Conservation (phyloP, 225 moss, liverwort and hornwort species). For the Rhytidiadelphus loreus region DNA sequence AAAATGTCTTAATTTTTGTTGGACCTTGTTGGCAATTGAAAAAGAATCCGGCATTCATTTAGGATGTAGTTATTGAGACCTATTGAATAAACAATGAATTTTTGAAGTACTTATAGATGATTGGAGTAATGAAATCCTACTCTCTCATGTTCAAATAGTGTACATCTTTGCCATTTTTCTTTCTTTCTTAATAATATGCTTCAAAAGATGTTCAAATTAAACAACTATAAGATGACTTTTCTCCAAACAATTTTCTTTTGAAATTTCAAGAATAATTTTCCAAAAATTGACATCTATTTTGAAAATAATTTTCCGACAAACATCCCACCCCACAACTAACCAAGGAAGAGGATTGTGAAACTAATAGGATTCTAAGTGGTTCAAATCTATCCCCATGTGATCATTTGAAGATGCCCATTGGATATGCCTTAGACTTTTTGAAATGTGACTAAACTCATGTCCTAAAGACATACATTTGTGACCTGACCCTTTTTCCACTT, state of each 20-base stretch:
- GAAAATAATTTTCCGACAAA: accelerated
- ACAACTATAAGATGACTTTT: not conserved
- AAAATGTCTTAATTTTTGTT: not conserved
- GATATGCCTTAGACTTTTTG: too few species aligned
- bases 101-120: too few species aligned
- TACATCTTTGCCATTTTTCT: not conserved
- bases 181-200: not conserved
- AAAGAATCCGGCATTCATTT: not conserved
- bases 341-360: not conserved
- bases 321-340: accelerated
- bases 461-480: not conserved
- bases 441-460: not conserved
- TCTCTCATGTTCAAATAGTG: not conserved
- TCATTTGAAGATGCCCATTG: not conserved
- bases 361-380: too few species aligned
- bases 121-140: accelerated
- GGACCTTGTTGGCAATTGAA: not conserved
- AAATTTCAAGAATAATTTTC: not conserved
- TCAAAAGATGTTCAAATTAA: too few species aligned
- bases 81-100: not conserved
- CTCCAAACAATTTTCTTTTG: not conserved
- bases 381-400: not conserved
- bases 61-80: not conserved
- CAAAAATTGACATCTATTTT: not conserved
- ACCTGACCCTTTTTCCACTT: not conserved